Conservation (phyloP, 345 rosid genomes). For the Lagerstroemia speciosa region DNA sequence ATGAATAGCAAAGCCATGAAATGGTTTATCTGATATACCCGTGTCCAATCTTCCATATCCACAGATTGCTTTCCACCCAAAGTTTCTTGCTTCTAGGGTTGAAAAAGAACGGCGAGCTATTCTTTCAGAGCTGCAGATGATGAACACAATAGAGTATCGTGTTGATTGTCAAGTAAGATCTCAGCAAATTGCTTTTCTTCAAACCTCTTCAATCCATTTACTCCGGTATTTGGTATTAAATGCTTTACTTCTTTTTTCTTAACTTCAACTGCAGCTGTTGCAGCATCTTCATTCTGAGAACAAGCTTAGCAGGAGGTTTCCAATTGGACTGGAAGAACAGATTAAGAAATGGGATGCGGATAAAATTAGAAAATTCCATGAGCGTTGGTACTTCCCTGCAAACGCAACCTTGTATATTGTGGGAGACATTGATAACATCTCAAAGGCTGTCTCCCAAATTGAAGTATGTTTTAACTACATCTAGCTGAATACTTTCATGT, state of each 20-base stretch:
- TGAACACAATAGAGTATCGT: conserved; percentile 99
- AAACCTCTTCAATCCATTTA: conserved; percentile 3
- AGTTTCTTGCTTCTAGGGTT: conserved; percentile 88
- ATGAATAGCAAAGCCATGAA: neutral
- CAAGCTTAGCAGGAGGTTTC: conserved; percentile 95
- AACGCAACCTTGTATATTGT: conserved; percentile 95
- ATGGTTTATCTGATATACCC: neutral
- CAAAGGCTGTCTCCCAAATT: conserved; percentile 60
- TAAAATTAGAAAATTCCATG: conserved; percentile 96
- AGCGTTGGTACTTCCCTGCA: conserved; percentile 97
- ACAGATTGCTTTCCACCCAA: conserved; percentile 95
- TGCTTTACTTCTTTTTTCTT: neutral
- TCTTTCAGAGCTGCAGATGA: conserved; percentile 98
- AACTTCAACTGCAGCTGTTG: conserved; percentile 46
- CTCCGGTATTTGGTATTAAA: conserved; percentile 7
- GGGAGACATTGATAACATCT: conserved; percentile 74
- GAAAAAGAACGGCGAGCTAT: conserved; percentile 99
- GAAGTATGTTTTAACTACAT: conserved; percentile 48
- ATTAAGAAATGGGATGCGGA: conserved; percentile 99
- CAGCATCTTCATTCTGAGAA: conserved; percentile 98
- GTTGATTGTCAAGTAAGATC: conserved; percentile 90
- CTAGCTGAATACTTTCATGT: neutral
- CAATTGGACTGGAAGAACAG: conserved; percentile 96
- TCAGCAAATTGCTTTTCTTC: neutral
- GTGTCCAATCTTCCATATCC: conserved; percentile 5